Base-by-base conservation (phyloP, 371 early-diverging fungal genomes). In the Coemansia sp. region DNA sequence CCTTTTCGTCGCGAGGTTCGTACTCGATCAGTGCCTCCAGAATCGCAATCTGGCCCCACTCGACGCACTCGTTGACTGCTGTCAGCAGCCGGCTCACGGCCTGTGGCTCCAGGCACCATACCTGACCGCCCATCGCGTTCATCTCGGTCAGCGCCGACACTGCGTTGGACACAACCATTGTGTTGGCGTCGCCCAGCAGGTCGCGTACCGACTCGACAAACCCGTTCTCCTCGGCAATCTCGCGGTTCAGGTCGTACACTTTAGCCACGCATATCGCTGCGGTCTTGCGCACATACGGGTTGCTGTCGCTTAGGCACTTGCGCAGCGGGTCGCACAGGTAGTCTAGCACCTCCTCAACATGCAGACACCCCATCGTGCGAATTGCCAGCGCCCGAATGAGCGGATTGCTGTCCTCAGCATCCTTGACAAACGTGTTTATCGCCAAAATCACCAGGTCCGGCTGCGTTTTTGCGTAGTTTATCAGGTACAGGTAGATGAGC, bases 401-500 rank as follows among this genome's bases (percentile, higher is more conserved):
- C 14, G 95, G 95, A 67, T 94, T 95, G 48, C 85, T 80, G 69
- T 95, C 94, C 71, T 95, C 96, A 5, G 95, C 88, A 74, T 99
- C 99, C 84, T 93, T 93, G 42, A 94, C 91, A 82, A 99, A 98
- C 39, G 96, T 95, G 69, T 95, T 96, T 31, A 99, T 92, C 13
- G 98, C 97, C 59, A 96, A 83, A 79, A 96, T 94, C 32, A 95
- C 99, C 64, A 99, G 84, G 73, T 98, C 97, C 5, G 99, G 98
- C 75, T 99, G 92, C 31, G 88, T 90, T 76, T 96, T 93, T 55
- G 98, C 98, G 66, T 90, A 90, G 79, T 90, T 90, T 68, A 90
- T 90, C 54, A 90, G 80, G 72, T 90, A 90, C 41, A 90, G 79
- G 72, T 90, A 90, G 31, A 90, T 88, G 52, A 90, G 82, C 72